Evolutionary conservation across 202 grass and related monocot species (phyloP).

Genomic region (Panicum hallii): DNA sequence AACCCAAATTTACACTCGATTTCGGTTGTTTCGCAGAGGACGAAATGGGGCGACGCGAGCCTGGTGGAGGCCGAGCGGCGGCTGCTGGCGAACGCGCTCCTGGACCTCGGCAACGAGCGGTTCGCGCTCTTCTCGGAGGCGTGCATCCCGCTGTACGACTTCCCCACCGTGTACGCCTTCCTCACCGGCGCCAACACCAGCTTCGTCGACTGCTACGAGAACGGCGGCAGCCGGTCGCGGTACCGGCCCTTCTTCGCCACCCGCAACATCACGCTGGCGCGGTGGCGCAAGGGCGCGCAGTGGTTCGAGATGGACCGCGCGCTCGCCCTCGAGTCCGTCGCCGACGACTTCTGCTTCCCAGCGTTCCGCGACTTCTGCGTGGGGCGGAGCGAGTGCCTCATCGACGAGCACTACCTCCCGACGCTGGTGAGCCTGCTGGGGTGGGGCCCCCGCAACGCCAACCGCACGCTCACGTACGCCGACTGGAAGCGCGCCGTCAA

Average conservation of each 20-base stretch:
- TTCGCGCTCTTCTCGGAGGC: constrained; percentile 78
- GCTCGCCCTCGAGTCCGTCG: constrained; percentile 58
- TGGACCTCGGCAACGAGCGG: constrained; percentile 73
- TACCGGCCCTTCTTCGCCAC: constrained; percentile 48
- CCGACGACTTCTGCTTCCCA: constrained; percentile 62
- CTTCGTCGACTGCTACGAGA: constrained; percentile 66
- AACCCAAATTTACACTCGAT: not conserved
- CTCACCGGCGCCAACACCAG: constrained; percentile 57
- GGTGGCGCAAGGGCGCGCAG: constrained; percentile 70
- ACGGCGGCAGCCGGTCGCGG: constrained; percentile 49
- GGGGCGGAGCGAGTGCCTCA: constrained; percentile 30
- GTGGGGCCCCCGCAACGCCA: constrained; percentile 48
- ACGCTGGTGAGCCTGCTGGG: constrained; percentile 56
- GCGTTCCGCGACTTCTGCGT: constrained; percentile 64
- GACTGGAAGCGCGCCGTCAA: constrained; percentile 52
- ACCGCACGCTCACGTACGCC: constrained; percentile 66
- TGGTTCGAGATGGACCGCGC: constrained; percentile 82
- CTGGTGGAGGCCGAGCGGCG: constrained; percentile 83
- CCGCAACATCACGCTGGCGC: constrained; percentile 62
- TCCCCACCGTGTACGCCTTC: constrained; percentile 59
- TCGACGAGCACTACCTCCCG: constrained; percentile 88
- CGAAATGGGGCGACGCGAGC: constrained; percentile 70
- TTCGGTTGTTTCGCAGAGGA: constrained; percentile 35
- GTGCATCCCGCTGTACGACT: constrained; percentile 72
- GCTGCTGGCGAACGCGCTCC: constrained; percentile 72